Conservation (phyloP, 2,329 filamentous ascomycete species). For the Fusarium paranaense region DNA sequence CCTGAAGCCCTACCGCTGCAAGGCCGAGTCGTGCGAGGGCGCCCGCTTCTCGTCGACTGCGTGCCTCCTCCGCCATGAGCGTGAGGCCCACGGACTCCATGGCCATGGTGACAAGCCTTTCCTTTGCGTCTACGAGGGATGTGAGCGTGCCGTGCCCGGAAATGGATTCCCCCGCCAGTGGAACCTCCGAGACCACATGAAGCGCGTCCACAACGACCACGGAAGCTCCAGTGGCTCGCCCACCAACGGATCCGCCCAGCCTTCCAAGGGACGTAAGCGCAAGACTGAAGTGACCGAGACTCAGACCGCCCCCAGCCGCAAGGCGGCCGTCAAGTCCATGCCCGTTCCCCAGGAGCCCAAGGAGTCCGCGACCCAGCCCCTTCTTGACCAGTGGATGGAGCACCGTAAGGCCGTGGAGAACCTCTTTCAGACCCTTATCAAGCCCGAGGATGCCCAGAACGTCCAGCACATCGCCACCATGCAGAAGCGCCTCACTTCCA, state of each 20-base stretch:
- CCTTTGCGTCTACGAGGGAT: slow-evolving; percentile 87
- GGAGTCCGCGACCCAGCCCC: slow-evolving; percentile 52
- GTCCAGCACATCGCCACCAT: slow-evolving; percentile 65
- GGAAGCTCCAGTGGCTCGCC: slow-evolving; percentile 58
- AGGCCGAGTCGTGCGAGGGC: slow-evolving; percentile 83
- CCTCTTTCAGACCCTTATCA: slow-evolving; percentile 63
- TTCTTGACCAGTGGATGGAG: slow-evolving; percentile 68
- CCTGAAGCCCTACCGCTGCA: slow-evolving; percentile 96
- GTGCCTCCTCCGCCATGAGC: slow-evolving; percentile 92
- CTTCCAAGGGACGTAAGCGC: slow-evolving; percentile 67
- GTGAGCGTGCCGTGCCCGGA: slow-evolving; percentile 83
- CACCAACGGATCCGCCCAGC: slow-evolving; percentile 46
- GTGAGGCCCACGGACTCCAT: slow-evolving; percentile 95
- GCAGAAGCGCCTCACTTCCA: slow-evolving; percentile 62
- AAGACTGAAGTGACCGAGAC: slow-evolving; percentile 64
- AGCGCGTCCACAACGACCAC: slow-evolving; percentile 83
- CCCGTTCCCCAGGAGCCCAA: slow-evolving; percentile 48
- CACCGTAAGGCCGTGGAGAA: slow-evolving; percentile 73
- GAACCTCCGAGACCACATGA: slow-evolving; percentile 98
- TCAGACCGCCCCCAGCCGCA: slow-evolving; percentile 57
- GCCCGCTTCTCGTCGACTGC: slow-evolving; percentile 95
- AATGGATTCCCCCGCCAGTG: slow-evolving; percentile 95
- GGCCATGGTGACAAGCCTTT: slow-evolving; percentile 94
- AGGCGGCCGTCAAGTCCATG: slow-evolving; percentile 59
- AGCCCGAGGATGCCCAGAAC: slow-evolving; percentile 65